phyloP scores from a whole-genome alignment of 225 moss, liverwort and hornwort genomes.

The Neckera pumila region DNA sequence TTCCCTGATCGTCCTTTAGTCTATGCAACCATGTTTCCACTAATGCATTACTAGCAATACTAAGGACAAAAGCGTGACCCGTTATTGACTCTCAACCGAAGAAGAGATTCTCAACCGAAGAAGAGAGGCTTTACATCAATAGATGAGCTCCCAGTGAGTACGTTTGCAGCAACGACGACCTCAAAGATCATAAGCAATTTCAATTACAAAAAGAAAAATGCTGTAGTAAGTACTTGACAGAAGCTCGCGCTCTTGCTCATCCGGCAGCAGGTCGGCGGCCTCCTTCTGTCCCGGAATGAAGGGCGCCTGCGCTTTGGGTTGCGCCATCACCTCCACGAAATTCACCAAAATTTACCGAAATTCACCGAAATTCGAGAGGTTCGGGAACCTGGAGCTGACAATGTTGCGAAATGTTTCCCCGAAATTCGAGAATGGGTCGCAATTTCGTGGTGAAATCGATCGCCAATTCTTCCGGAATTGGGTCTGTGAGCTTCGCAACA shows the following conservation, averaged over 20 bases:
- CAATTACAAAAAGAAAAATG: not conserved
- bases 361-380: not conserved
- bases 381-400: not conserved
- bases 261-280: slow-evolving; percentile 2
- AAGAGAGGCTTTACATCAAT: not conserved
- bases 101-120: not conserved
- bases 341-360: not conserved
- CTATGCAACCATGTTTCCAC: not conserved
- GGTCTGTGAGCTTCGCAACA: not conserved
- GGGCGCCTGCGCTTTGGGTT: slow-evolving; percentile 19
- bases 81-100: too few relatives aligned
- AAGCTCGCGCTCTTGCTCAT: not conserved
- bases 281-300: slow-evolving; percentile 21
- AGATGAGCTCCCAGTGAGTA: not conserved
- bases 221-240: not conserved
- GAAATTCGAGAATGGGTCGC: not conserved
- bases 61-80: not conserved
- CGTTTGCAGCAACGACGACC: not conserved
- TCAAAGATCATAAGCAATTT: not conserved
- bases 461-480: not conserved
- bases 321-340: not conserved
- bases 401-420: not conserved
- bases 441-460: not conserved
- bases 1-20: not conserved
- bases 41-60: not conserved